Conservation (phyloP, 2,329 filamentous ascomycete genomes). For the Phialemoniopsis sp. region DNA sequence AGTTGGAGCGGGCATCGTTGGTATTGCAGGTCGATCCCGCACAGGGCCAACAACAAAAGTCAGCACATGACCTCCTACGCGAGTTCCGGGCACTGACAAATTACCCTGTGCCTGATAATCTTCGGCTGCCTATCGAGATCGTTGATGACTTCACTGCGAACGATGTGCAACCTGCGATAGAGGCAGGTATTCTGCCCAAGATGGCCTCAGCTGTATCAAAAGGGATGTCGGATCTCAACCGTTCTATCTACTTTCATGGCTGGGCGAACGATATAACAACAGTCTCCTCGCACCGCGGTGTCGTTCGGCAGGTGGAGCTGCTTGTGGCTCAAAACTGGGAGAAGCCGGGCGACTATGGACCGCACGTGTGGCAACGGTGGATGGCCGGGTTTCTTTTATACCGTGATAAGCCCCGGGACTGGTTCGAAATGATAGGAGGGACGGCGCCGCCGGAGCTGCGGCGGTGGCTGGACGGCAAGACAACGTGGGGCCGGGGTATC, state of each 20-base stretch:
- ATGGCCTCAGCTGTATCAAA: not conserved
- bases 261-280: not conserved
- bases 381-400: too few relatives aligned
- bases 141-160: not conserved
- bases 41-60: not conserved
- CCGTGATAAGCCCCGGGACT: too few relatives aligned
- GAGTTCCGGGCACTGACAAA: not conserved
- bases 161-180: not conserved
- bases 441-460: too few relatives aligned
- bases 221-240: not conserved
- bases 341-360: too few relatives aligned
- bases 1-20: not conserved
- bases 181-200: not conserved
- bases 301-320: too few relatives aligned
- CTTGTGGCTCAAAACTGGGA: too few relatives aligned
- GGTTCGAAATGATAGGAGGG: too few relatives aligned
- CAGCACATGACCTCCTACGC: not conserved
- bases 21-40: not conserved
- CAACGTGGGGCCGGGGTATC: too few relatives aligned
- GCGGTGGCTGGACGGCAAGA: too few relatives aligned
- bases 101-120: not conserved
- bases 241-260: not conserved
- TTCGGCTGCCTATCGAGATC: not conserved
- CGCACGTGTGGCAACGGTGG: too few relatives aligned
- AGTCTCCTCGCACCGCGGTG: not conserved